A percentile compares a stretch with the other conserved stretches of the same genome.
Evolutionary conservation across 164 flowering plant species (phyloP).

Genomic region (Tetracentron sinense): DNA sequence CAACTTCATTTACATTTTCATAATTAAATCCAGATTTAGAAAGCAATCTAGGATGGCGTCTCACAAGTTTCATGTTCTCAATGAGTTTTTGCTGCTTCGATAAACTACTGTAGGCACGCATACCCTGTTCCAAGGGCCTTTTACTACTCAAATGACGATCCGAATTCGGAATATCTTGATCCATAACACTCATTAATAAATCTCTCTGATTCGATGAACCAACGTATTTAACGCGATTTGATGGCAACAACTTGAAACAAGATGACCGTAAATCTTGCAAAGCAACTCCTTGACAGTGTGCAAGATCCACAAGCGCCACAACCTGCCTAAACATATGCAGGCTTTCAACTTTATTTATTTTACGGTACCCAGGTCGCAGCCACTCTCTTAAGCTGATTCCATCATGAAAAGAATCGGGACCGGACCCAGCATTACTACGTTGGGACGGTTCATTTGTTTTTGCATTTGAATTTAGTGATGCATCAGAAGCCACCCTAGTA

Average conservation of each 20-base stretch:
- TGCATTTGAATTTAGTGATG: conserved; percentile 20
- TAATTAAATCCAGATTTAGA: conserved; percentile 24
- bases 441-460: conserved; percentile 22
- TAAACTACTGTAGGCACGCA: conserved; percentile 14
- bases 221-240: conserved; percentile 49
- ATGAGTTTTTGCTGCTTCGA: conserved; percentile 49
- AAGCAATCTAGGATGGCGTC: conserved; percentile 33
- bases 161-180: conserved; percentile 20
- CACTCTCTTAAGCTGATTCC: conserved; percentile 67
- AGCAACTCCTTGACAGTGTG: conserved; percentile 61
- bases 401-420: conserved; percentile 23
- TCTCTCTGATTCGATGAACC: conserved; percentile 39
- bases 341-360: conserved; percentile 47
- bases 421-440: conserved; percentile 10
- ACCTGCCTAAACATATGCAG: conserved; percentile 64
- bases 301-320: conserved; percentile 55
- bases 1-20: conserved; percentile 20
- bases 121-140: conserved; percentile 30
- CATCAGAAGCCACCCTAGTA: conserved; percentile 27
- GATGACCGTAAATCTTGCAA: conserved; percentile 67
- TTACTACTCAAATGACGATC: conserved; percentile 29
- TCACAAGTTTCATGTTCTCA: conserved; percentile 20
- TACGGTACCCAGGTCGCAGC: conserved; percentile 40
- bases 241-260: conserved; percentile 53
- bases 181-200: conserved; percentile 14